These are phyloP conservation scores for Curvularia verruculosa DNA, from an alignment of 2,329 filamentous ascomycete genomes.

Conservation along the genomic window DNA sequence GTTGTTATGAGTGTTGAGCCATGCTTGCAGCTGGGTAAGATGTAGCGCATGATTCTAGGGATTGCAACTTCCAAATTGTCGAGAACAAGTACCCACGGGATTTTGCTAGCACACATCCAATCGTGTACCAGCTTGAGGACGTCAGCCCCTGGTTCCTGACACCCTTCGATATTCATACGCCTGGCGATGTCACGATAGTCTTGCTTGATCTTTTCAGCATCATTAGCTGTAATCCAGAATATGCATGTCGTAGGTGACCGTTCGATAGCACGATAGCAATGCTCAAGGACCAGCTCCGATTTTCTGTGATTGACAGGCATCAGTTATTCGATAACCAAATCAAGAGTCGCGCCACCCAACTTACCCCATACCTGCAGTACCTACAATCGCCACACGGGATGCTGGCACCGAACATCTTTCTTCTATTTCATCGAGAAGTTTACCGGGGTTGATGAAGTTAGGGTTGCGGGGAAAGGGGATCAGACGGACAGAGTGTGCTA, in stretches of 20 bases:
- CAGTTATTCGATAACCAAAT: background rate
- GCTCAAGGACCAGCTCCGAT: background rate
- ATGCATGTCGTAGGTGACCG: background rate
- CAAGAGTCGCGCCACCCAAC: background rate
- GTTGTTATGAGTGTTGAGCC: background rate
- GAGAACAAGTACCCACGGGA: background rate
- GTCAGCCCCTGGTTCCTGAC: background rate
- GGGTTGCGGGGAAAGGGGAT: background rate
- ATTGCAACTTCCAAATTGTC: background rate
- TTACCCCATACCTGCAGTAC: background rate
- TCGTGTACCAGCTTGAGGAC: background rate
- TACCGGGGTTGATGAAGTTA: background rate
- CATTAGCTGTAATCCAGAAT: background rate
- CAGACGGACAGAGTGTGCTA: background rate
- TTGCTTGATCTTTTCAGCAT: background rate
- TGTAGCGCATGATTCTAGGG: background rate
- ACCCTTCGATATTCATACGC: background rate
- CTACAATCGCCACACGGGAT: background rate
- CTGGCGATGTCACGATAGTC: background rate
- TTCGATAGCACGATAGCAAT: background rate
- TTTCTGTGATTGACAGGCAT: background rate
- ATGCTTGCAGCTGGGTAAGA: background rate
- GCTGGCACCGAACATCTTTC: background rate
- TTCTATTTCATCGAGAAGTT: background rate
- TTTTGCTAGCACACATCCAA: background rate